Evolutionary conservation across 2,329 filamentous ascomycete species (phyloP).

Genomic region (Sporothrix humicola): DNA sequence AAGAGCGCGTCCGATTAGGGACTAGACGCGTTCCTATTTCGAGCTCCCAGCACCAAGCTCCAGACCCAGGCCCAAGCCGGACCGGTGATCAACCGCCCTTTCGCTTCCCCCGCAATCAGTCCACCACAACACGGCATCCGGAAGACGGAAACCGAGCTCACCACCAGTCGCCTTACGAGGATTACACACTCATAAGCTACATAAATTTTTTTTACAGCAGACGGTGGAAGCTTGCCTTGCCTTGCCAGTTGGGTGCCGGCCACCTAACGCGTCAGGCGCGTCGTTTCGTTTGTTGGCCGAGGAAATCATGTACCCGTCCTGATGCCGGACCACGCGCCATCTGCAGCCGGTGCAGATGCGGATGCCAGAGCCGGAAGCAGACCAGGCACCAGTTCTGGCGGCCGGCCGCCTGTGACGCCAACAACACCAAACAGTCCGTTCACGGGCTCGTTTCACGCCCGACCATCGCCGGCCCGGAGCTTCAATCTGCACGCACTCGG

Average conservation of each 20-base stretch:
- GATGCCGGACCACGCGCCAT: slow-evolving; percentile 34
- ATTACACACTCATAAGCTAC: not conserved
- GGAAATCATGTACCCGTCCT: slow-evolving; percentile 29
- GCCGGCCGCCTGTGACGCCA: slow-evolving; percentile 23
- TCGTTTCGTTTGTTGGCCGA: not conserved
- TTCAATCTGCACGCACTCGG: slow-evolving; percentile 43
- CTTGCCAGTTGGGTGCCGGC: slow-evolving; percentile 5
- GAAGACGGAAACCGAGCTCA: slow-evolving; percentile 22
- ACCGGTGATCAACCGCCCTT: slow-evolving; percentile 14
- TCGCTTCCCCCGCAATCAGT: slow-evolving; percentile 6
- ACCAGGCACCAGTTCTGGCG: too few species aligned
- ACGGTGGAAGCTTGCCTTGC: not conserved
- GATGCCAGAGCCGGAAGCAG: slow-evolving; percentile 16
- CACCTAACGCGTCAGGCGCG: slow-evolving; percentile 4
- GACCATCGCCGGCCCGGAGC: slow-evolving; percentile 35
- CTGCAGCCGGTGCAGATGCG: slow-evolving; percentile 23
- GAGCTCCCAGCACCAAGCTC: slow-evolving; percentile 2
- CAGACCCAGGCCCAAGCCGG: not conserved
- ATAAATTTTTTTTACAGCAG: too few species aligned
- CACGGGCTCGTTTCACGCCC: slow-evolving; percentile 35
- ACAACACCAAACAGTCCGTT: slow-evolving; percentile 36
- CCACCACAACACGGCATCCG: slow-evolving; percentile 12
- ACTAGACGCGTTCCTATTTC: slow-evolving; percentile 24
- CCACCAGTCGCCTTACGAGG: not conserved
- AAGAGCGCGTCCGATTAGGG: slow-evolving; percentile 13